Evolutionary conservation across 2,329 filamentous ascomycete genomes (phyloP).

Genomic region (Trichoderma sp.): DNA sequence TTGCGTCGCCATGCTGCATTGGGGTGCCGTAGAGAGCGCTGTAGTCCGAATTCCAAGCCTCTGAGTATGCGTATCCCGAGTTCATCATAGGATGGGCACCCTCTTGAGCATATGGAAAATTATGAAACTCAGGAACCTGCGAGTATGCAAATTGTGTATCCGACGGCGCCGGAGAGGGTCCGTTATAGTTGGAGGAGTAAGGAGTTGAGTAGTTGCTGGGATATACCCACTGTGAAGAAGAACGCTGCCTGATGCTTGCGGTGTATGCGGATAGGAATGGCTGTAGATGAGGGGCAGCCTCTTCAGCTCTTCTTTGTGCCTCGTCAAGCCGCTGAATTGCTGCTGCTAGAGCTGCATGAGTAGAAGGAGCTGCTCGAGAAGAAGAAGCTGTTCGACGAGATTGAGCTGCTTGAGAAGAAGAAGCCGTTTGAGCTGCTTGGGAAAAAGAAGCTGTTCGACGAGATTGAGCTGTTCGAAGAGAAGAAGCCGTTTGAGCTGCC

Average conservation of each 20-base stretch:
- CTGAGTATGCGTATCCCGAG: not conserved
- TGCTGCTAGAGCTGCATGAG: not conserved
- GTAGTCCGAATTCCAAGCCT: not conserved
- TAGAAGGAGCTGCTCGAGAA: too few relatives aligned
- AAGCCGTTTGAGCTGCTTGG: too few relatives aligned
- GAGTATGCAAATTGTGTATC: not conserved
- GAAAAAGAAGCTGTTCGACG: too few relatives aligned
- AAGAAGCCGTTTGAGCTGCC: not conserved
- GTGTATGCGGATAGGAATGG: not conserved
- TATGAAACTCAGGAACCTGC: not conserved
- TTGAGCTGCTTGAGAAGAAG: not conserved
- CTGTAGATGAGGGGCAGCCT: not conserved
- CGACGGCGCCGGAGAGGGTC: not conserved
- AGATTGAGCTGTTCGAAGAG: too few relatives aligned
- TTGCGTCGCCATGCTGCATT: not conserved
- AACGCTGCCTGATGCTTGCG: not conserved
- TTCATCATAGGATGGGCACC: not conserved
- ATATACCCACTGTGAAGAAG: not conserved
- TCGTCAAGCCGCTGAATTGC: not conserved
- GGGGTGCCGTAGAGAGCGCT: not conserved
- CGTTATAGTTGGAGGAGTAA: not conserved
- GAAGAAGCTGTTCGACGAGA: too few relatives aligned
- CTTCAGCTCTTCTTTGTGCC: not conserved
- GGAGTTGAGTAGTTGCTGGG: not conserved
- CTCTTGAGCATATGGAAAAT: too few relatives aligned